phyloP scores from a whole-genome alignment of 148 eudicot genomes.

The Cornus suecica region DNA sequence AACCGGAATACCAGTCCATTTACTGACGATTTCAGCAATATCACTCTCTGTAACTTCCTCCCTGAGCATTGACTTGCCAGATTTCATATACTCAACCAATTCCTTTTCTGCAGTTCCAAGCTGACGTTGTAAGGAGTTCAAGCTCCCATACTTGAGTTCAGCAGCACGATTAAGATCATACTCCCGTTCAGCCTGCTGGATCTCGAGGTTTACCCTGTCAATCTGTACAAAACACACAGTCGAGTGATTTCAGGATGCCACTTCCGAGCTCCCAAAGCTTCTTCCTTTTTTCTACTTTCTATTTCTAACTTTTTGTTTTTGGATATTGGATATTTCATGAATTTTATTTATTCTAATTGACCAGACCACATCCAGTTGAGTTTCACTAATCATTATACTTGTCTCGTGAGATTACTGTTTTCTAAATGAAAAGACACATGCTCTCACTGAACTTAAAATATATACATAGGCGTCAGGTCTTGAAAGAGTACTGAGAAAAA shows the following conservation, averaged over 20 bases:
- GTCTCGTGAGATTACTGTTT: not conserved
- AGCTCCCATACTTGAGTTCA: slow-evolving; percentile 93
- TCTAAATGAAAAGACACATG: not conserved
- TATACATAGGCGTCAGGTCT: not conserved
- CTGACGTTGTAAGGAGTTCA: slow-evolving; percentile 84
- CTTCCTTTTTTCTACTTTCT: not conserved
- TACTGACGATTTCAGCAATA: slow-evolving; percentile 95
- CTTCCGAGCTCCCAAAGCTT: not conserved
- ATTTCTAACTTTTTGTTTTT: not conserved
- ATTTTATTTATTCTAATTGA: not conserved
- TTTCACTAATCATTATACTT: not conserved
- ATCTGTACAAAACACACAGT: slow-evolving; percentile 46
- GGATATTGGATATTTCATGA: not conserved
- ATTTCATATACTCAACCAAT: slow-evolving; percentile 72
- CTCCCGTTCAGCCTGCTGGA: slow-evolving; percentile 93
- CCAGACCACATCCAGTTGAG: not conserved
- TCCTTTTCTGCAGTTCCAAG: slow-evolving; percentile 83
- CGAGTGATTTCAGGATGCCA: not conserved
- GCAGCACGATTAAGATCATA: slow-evolving; percentile 96
- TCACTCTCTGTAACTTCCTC: slow-evolving; percentile 88
- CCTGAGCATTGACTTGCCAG: slow-evolving; percentile 95
- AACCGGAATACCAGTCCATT: slow-evolving; percentile 98
- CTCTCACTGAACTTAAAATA: not conserved
- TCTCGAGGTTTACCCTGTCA: slow-evolving; percentile 95
- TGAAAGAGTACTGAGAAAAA: not conserved